Percentiles rank a stretch among this genome's conserved stretches.
Conservation (phyloP, 805 yeast genomes). For the Saturnispora saitoi region DNA sequence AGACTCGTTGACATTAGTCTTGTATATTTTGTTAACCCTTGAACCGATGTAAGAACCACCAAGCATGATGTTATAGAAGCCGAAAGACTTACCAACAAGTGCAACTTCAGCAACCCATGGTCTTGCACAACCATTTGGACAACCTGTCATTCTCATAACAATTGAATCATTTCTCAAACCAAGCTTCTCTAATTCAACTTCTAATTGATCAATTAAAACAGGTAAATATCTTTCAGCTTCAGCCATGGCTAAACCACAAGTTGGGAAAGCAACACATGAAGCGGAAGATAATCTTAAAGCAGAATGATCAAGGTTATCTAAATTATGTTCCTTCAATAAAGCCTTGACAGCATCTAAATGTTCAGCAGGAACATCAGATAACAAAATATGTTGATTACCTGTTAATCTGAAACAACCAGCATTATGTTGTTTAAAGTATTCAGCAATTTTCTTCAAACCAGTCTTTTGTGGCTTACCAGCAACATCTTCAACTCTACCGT, state of each 20-base stretch:
- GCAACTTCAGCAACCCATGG: conserved; percentile 98
- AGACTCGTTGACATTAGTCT: conserved; percentile 83
- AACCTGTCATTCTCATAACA: conserved; percentile 98
- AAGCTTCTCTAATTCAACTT: conserved; percentile 78
- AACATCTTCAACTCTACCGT: conserved; percentile 93
- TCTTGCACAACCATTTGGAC: conserved; percentile 98
- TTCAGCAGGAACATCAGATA: conserved; percentile 64
- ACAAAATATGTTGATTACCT: conserved; percentile 87
- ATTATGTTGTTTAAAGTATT: conserved; percentile 47
- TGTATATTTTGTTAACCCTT: conserved; percentile 81
- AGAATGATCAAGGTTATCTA: conserved; percentile 68
- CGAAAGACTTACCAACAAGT: conserved; percentile 88
- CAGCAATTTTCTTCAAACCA: conserved; percentile 75
- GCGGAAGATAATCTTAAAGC: conserved; percentile 85
- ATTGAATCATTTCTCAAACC: conserved; percentile 92
- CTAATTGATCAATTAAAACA: conserved; percentile 69
- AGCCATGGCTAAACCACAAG: conserved; percentile 98
- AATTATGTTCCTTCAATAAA: conserved; percentile 60
- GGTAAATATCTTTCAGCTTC: conserved; percentile 94
- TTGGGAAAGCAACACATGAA: conserved; percentile 97
- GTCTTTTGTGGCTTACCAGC: conserved; percentile 83
- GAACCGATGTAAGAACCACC: conserved; percentile 96
- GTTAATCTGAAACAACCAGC: conserved; percentile 87
- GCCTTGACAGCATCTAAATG: conserved; percentile 55
- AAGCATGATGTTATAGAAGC: conserved; percentile 85